Base-by-base conservation (phyloP, 2,329 filamentous ascomycete species). In the Trichoderma oligosporum region DNA sequence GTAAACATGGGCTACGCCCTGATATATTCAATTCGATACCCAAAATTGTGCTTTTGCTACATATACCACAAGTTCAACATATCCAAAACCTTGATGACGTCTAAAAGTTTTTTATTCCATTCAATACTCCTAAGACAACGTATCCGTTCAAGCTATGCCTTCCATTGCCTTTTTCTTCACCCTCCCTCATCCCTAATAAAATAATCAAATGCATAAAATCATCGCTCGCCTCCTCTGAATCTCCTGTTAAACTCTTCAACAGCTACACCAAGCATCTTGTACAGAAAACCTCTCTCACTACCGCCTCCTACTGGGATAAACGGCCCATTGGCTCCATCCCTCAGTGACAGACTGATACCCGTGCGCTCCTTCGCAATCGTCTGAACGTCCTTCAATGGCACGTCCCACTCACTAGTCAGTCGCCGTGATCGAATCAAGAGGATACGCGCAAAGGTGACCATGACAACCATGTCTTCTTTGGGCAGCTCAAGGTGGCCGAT, bases 281-380 rank as follows among this genome's bases (percentile, higher is more conserved):
- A 87, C 61, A 87, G 65, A 66, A 85, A 87, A 1, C 79, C 77
- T 39, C 84, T 73, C 27, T 82, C 80, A 55, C 86, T 89, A 72
- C 97, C 93, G 66, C 96, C 91, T n/a, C 85, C 87, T 5, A 97
- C 88, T 0, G 94, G 94, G 6, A 99, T 86, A 68, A 97, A 99
- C 2, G 94, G 94, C 0, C 94, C 94, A 69, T 96, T 96, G 2
- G 87, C 89, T 3, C 92, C 93, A 9, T 92, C 93, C 64, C 96
- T 88, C 63, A 97, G 76, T 45, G 89, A 87, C 61, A 99, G 83
- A 64, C 89, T 92, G 74, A 99, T 85, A 0, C 94, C 95, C 0
- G 94, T 99, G 52, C 94, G 80, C 78, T 99, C 95, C 77, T 97
- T 99, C 44, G 87, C 89, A 63, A 99, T 97, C 0, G 92, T 97